Evolutionary conservation across 2,329 filamentous ascomycete species (phyloP).

Genomic region (Myriosclerotinia scirpicola): DNA sequence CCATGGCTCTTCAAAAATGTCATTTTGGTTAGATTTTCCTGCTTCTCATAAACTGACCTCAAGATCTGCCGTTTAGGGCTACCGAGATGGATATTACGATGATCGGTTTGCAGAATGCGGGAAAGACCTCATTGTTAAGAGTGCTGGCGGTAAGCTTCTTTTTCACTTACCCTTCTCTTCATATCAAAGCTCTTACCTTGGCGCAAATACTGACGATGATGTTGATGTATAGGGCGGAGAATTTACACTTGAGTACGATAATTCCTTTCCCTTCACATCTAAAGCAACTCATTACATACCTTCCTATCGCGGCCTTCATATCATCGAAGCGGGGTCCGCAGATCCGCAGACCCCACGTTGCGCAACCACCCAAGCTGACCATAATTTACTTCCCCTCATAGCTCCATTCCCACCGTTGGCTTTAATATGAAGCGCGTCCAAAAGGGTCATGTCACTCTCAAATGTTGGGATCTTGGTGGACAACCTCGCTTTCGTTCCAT

Average conservation of each 20-base stretch:
- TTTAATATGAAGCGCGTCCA: slow-evolving; percentile 99
- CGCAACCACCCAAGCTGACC: slow-evolving; percentile 41
- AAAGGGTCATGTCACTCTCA: slow-evolving; percentile 95
- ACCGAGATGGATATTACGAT: slow-evolving; percentile 99
- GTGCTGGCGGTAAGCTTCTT: slow-evolving; percentile 83
- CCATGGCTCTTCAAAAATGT: neutral
- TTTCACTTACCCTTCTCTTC: slow-evolving; percentile 30
- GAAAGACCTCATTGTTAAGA: slow-evolving; percentile 91
- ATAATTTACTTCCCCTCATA: slow-evolving; percentile 46
- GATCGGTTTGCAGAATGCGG: slow-evolving; percentile 96
- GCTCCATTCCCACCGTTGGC: slow-evolving; percentile 96
- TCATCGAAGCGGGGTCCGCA: slow-evolving; percentile 24
- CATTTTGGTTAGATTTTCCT: neutral
- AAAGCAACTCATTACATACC: neutral
- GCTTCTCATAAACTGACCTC: neutral
- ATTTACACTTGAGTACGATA: slow-evolving; percentile 94
- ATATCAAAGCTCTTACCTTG: slow-evolving; percentile 8
- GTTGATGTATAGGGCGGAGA: slow-evolving; percentile 74
- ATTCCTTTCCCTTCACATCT: slow-evolving; percentile 3
- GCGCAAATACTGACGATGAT: slow-evolving; percentile 42
- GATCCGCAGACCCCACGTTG: slow-evolving; percentile 21
- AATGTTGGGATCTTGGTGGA: slow-evolving; percentile 98
- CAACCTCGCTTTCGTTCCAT: slow-evolving; percentile 96
- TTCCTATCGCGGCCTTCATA: slow-evolving; percentile 5
- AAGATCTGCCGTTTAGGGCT: slow-evolving; percentile 61